These are phyloP conservation scores for Teunomyces aglyptinius DNA, from an alignment of 805 yeast species.

Conservation along the genomic window DNA sequence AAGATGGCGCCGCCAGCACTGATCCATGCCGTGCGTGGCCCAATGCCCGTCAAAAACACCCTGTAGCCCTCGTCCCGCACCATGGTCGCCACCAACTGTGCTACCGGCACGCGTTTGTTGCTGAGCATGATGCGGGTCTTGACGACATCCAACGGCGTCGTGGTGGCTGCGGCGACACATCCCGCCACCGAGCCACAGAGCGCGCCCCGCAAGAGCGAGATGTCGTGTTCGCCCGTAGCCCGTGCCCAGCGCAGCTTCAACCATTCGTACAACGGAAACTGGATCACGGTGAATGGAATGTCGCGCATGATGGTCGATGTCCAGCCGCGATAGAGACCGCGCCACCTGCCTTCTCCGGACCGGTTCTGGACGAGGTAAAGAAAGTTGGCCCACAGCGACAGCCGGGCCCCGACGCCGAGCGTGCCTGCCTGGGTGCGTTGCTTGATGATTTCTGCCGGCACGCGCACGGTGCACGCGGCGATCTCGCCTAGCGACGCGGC, in stretches of 20 bases:
- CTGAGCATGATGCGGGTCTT: slow-evolving; percentile 85
- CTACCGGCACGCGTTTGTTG: slow-evolving; percentile 46
- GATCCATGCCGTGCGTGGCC: slow-evolving; percentile 97
- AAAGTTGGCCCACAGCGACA: slow-evolving; percentile 71
- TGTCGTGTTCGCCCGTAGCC: slow-evolving; percentile 26
- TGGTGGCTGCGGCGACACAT: slow-evolving; percentile 75
- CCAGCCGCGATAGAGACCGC: slow-evolving; percentile 92
- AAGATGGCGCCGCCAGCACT: slow-evolving; percentile 98
- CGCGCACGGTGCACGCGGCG: slow-evolving; percentile 90
- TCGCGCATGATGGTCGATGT: slow-evolving; percentile 89
- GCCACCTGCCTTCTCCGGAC: slow-evolving; percentile 72
- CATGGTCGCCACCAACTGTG: slow-evolving; percentile 49
- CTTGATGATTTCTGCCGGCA: slow-evolving; percentile 95
- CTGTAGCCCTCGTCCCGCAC: slow-evolving; percentile 68
- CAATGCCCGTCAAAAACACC: slow-evolving; percentile 81
- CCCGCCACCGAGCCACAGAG: slow-evolving; percentile 81
- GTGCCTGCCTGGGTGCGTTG: slow-evolving; percentile 77
- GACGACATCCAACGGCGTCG: slow-evolving; percentile 77
- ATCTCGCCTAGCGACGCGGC: slow-evolving; percentile 89
- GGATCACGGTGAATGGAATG: slow-evolving; percentile 94
- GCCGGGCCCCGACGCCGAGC: slow-evolving; percentile 28
- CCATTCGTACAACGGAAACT: slow-evolving; percentile 89
- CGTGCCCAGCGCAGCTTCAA: slow-evolving; percentile 62
- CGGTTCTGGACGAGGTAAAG: slow-evolving; percentile 57
- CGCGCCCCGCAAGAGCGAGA: slow-evolving; percentile 75